Base-by-base conservation (phyloP, 1,284 basidiomycete genomes). In the Microbotryomycetes sp. region DNA sequence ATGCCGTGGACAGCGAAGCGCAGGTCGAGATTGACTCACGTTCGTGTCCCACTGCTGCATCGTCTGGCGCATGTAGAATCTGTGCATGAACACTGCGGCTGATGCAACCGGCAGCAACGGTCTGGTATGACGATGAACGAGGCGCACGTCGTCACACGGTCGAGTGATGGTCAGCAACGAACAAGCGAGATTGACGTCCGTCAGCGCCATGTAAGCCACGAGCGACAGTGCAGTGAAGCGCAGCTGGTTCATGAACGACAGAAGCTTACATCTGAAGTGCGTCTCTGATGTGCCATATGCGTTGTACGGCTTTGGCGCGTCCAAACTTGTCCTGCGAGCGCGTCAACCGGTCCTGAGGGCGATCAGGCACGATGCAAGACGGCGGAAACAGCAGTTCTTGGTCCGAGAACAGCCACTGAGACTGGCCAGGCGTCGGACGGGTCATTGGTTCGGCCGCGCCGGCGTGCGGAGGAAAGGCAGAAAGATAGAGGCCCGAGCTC, bases 41-140 rank as follows among this genome's bases (percentile, higher is more conserved):
- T 59, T 50, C 13, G 52, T 31, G 7, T 66, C 58, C 51, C 61
- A 72, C 18, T 64, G 41, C 30, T 70, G 64, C 23, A 72, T 26
- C 2, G 62, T 53, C 26, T 62, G 57, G 13, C 70, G 54, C 73
- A 73, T 73, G 66, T 72, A 73, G 61, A 73, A 73, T 2, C 72
- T 62, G 55, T 73, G 70, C 28, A 73, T 24, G 54, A 68, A 67
- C 5, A 66, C 62, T 3, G 68, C 64, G 2, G 72, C 71, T 3
- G 72, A 71, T 15, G 63, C 60, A 21, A 70, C 45, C 9, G 66
- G 64, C 15, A 70, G 47, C 21, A 67, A 62, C 2, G 64, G 66
- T 15, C 65, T 68, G 61, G 23, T 41, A 30, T 31, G 48, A 58
- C 27, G 5, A 56, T 16, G 18, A 23, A 29, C n/a, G 11, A 4